Evolutionary conservation across 441 rosid genomes (phyloP).

Genomic region (Eruca vesicaria): DNA sequence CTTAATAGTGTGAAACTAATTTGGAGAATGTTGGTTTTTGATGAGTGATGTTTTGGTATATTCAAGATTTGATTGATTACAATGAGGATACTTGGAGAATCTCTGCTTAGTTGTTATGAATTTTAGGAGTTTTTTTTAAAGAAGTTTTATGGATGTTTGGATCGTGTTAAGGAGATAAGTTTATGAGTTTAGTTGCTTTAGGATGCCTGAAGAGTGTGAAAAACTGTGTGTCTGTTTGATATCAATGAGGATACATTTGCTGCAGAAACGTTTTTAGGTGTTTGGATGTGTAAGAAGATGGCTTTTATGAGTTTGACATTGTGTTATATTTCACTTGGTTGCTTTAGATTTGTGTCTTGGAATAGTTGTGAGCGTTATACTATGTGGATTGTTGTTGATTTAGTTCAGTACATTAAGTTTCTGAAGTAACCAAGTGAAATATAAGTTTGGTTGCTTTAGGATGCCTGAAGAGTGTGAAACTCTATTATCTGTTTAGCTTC

Average conservation of each 20-base stretch:
- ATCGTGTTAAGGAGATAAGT: not conserved
- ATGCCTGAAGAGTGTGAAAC: not conserved
- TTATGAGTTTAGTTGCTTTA: not conserved
- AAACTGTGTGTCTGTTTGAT: not conserved
- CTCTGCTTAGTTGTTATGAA: no score
- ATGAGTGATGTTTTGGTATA: no score
- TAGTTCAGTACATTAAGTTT: conserved; percentile 29
- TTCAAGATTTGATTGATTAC: no score
- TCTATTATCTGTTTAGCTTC: not conserved
- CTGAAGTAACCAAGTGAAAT: no score
- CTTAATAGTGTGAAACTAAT: not conserved
- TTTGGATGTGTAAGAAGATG: not conserved
- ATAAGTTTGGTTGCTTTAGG: no score
- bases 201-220: not conserved
- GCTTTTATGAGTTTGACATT: not conserved
- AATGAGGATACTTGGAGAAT: no score
- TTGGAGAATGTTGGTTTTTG: no score
- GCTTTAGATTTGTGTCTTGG: no score
- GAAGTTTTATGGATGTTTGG: not conserved
- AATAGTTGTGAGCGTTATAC: no score
- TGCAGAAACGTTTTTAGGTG: not conserved
- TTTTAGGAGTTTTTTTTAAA: no score
- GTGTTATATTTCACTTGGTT: not conserved
- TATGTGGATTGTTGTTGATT: no score
- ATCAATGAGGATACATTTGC: not conserved